Conservation (phyloP, 1,139 yeast species). For the Blastobotrys capitulatus region DNA sequence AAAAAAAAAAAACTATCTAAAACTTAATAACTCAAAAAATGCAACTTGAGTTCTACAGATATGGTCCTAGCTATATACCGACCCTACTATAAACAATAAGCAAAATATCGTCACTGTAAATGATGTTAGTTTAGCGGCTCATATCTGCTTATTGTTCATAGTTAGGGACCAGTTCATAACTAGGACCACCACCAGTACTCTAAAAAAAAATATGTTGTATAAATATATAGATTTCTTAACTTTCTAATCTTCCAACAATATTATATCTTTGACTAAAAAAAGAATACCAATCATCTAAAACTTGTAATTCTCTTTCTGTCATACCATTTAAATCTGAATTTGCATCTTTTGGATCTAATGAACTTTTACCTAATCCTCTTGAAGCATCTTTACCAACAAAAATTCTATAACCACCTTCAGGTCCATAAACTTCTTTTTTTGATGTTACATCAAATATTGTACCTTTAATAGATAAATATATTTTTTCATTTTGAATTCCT, state of each 20-base stretch:
- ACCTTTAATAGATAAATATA: constrained; percentile 73
- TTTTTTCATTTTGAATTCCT: constrained; percentile 41
- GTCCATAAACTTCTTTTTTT: constrained; percentile 65
- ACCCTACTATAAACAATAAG: too few relatives aligned
- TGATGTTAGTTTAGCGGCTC: too few relatives aligned
- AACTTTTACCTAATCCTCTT: constrained; percentile 57
- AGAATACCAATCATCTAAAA: constrained; percentile 80
- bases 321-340: constrained; percentile 64
- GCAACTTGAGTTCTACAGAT: too few relatives aligned
- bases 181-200: too few relatives aligned
- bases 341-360: constrained; percentile 51
- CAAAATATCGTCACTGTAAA: too few relatives aligned
- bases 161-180: too few relatives aligned
- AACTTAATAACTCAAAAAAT: too few relatives aligned
- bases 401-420: constrained; percentile 65
- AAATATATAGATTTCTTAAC: too few relatives aligned
- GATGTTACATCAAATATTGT: constrained; percentile 68
- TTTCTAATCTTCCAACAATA: constrained; percentile 36
- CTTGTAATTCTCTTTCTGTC: constrained; percentile 52
- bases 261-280: constrained; percentile 69
- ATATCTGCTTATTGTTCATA: too few relatives aligned
- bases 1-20: too few relatives aligned
- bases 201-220: too few relatives aligned
- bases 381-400: constrained; percentile 77
- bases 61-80: too few relatives aligned